These are phyloP conservation scores for Aspergillus bridgeri DNA, from an alignment of 495 filamentous ascomycete species.

Conservation along the genomic window DNA sequence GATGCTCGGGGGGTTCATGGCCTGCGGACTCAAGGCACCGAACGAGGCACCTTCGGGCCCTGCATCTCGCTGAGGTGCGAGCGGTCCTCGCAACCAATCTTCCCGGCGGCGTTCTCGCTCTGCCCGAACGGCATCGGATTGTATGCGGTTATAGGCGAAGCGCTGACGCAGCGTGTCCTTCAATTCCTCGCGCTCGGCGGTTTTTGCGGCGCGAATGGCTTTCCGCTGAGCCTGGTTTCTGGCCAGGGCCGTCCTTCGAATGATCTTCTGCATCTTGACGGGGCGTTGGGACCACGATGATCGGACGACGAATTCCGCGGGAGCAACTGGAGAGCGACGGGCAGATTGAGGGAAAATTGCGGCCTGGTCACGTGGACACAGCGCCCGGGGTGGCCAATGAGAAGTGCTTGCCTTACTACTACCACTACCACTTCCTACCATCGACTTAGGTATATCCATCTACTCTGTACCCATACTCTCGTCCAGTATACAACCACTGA, in stretches of 20 bases:
- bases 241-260: slow-evolving; percentile 64
- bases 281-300: slow-evolving; percentile 31
- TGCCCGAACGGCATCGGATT: slow-evolving; percentile 29
- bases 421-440: background rate
- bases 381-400: slow-evolving; percentile 10
- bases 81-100: slow-evolving; percentile 70
- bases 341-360: slow-evolving; percentile 40
- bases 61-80: slow-evolving; percentile 70
- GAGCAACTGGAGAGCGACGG: slow-evolving; percentile 13
- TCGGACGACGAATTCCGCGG: slow-evolving; percentile 17
- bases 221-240: slow-evolving; percentile 56
- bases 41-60: slow-evolving; percentile 44
- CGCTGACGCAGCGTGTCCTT: slow-evolving; percentile 32
- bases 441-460: too few species aligned
- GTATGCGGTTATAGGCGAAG: slow-evolving; percentile 31
- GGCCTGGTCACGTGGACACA: slow-evolving; percentile 21
- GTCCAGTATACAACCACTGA: too few species aligned
- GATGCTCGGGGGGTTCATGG: slow-evolving; percentile 35
- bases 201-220: slow-evolving; percentile 41
- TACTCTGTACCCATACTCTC: too few species aligned
- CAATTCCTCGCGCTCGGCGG: slow-evolving; percentile 28
- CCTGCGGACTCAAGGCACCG: slow-evolving; percentile 47
- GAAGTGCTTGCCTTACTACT: background rate
- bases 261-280: slow-evolving; percentile 68
- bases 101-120: slow-evolving; percentile 48